These are phyloP conservation scores for Leccinum rimulosum DNA, from an alignment of 768 basidiomycete species.

Conservation along the genomic window DNA sequence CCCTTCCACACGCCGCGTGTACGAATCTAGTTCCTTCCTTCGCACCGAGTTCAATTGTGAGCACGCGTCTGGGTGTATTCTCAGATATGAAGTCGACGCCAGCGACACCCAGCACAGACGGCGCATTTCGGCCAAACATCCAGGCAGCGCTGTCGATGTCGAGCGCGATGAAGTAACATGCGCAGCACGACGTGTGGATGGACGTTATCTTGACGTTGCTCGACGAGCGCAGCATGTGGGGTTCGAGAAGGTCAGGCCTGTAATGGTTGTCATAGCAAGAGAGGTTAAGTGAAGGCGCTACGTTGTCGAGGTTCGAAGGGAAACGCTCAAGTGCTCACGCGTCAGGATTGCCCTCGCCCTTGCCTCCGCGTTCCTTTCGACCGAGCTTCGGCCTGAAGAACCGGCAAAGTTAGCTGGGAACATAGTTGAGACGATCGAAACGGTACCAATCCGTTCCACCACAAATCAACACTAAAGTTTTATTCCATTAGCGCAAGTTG, in stretches of 20 bases:
- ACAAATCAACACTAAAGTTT: constrained; percentile 66
- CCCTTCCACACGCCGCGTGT: constrained; percentile 78
- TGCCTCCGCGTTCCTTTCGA: constrained; percentile 62
- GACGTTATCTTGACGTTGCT: constrained; percentile 73
- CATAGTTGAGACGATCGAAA: neutral
- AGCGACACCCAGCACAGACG: constrained; percentile 60
- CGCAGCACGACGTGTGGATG: constrained; percentile 71
- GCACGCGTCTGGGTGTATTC: constrained; percentile 64
- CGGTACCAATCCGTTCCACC: constrained; percentile 84
- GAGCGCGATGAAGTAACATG: constrained; percentile 74
- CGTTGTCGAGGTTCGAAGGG: neutral
- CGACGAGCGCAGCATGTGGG: constrained; percentile 86
- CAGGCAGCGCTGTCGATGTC: constrained; percentile 79
- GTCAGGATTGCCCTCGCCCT: constrained; percentile 41
- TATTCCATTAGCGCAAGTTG: constrained; percentile 15
- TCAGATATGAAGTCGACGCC: constrained; percentile 63
- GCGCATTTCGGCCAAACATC: constrained; percentile 86
- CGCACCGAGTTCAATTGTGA: constrained; percentile 61
- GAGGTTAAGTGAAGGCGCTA: constrained; percentile 1
- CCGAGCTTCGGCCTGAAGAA: constrained; percentile 68
- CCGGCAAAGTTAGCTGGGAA: constrained; percentile 10
- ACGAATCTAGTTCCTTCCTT: constrained; percentile 60
- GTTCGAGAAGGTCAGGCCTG: constrained; percentile 82
- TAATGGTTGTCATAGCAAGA: constrained; percentile 15
- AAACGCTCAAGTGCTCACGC: constrained; percentile 24